Percentiles rank a stretch among this genome's conserved stretches.
phyloP scores from a whole-genome alignment of 352 stramenopile species.

The Globisporangium acanthophoron region DNA sequence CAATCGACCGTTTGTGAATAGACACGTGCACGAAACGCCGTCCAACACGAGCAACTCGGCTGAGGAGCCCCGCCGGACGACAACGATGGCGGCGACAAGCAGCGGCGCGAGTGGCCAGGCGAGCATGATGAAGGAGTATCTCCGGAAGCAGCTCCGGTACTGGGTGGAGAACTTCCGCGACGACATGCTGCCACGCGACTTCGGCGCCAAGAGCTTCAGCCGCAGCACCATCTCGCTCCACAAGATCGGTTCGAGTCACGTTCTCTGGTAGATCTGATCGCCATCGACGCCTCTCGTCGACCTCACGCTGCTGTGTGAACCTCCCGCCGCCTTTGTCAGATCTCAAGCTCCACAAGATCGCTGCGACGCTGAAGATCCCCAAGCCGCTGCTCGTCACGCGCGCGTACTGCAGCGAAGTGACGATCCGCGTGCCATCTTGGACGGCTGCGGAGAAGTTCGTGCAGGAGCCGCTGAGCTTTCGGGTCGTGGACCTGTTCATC shows the following conservation, averaged over 20 bases:
- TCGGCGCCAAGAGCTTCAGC: slow-evolving; percentile 36
- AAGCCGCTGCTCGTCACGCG: slow-evolving; percentile 44
- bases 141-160: slow-evolving; percentile 57
- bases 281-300: background rate
- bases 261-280: background rate
- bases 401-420: slow-evolving; percentile 46
- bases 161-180: slow-evolving; percentile 63
- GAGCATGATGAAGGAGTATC: slow-evolving; percentile 69
- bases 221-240: slow-evolving; percentile 42
- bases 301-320: background rate
- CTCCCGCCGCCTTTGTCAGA: slow-evolving; percentile 14
- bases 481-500: slow-evolving; percentile 42
- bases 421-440: slow-evolving; percentile 59
- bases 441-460: slow-evolving; percentile 40
- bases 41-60: too few species aligned
- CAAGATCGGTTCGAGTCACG: slow-evolving; percentile 28
- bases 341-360: slow-evolving; percentile 62
- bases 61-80: background rate
- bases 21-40: background rate
- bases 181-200: slow-evolving; percentile 52
- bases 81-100: slow-evolving; percentile 2
- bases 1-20: too few species aligned
- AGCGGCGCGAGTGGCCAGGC: slow-evolving; percentile 9
- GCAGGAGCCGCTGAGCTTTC: slow-evolving; percentile 44
- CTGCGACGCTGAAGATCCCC: slow-evolving; percentile 34